phyloP scores from a whole-genome alignment of 129 eudicot species.

The Chrysanthemum makinoi region DNA sequence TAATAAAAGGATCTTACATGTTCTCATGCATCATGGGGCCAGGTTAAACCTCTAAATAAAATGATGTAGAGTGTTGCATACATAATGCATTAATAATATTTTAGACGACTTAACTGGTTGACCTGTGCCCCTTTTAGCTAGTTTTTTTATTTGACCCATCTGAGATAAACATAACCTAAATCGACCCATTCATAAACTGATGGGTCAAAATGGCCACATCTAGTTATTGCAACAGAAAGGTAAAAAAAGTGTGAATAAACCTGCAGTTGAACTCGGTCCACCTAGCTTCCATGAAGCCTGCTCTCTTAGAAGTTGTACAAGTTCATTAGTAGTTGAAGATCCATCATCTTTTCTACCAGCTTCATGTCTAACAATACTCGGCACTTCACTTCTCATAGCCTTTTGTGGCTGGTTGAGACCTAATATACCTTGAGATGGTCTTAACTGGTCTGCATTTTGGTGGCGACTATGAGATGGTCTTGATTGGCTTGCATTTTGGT shows the following conservation, averaged over 20 bases:
- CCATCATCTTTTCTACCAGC: constrained; percentile 28
- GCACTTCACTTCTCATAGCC: constrained; percentile 30
- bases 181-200: not conserved
- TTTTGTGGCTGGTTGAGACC: constrained; percentile 31
- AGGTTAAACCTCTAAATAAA: constrained; percentile 1
- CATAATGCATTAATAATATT: not conserved
- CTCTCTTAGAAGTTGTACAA: constrained; percentile 64
- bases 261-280: constrained; percentile 30
- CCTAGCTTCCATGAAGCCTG: constrained; percentile 54
- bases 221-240: not conserved
- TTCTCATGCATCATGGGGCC: not conserved
- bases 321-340: constrained; percentile 60
- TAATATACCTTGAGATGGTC: constrained; percentile 15
- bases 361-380: constrained; percentile 31
- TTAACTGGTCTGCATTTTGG: constrained; percentile 36
- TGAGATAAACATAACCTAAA: not conserved
- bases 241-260: constrained; percentile 21
- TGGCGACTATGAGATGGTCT: constrained; percentile 32
- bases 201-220: not conserved
- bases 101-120: not conserved
- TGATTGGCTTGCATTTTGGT: constrained; percentile 35
- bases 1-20: not conserved
- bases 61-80: not conserved
- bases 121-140: not conserved
- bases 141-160: not conserved